phyloP scores from a whole-genome alignment of 192 early-diverging fungal species.

The Backusella psychrophila region DNA sequence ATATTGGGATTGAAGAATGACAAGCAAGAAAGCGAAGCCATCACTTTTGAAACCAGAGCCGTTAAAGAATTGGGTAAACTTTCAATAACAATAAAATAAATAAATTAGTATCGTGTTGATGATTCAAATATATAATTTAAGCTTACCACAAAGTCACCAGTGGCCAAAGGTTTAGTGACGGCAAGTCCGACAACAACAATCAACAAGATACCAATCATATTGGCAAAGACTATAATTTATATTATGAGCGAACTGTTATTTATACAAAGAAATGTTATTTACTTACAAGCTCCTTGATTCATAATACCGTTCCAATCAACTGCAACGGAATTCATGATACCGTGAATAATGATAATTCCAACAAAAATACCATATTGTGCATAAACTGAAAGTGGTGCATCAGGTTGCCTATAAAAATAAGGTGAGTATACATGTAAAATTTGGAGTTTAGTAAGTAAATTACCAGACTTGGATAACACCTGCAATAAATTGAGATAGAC shows the following conservation, averaged over 20 bases:
- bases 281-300: conserved; percentile 48
- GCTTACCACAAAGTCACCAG: conserved; percentile 21
- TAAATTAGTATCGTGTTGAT: neutral
- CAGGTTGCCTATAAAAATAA: conserved; percentile 25
- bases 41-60: conserved; percentile 45
- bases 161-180: conserved; percentile 21
- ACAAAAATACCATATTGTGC: conserved; percentile 51
- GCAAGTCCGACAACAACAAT: conserved; percentile 32
- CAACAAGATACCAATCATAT: conserved; percentile 35
- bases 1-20: conserved; percentile 52
- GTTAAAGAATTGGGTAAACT: conserved; percentile 36
- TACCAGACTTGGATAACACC: conserved; percentile 38
- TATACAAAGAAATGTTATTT: neutral
- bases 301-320: conserved; percentile 44
- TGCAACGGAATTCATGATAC: conserved; percentile 50
- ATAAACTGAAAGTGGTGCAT: conserved; percentile 33
- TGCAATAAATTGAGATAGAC: conserved; percentile 47
- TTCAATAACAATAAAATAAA: neutral
- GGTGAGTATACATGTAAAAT: neutral
- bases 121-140: neutral
- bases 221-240: conserved; percentile 21
- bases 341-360: conserved; percentile 50
- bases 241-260: neutral
- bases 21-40: conserved; percentile 51
- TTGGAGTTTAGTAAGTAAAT: neutral